A percentile compares a stretch with the other conserved stretches of the same genome.
These are phyloP conservation scores for Colletotrichum sp. DNA, from an alignment of 2,329 filamentous ascomycete species.

Conservation along the genomic window DNA sequence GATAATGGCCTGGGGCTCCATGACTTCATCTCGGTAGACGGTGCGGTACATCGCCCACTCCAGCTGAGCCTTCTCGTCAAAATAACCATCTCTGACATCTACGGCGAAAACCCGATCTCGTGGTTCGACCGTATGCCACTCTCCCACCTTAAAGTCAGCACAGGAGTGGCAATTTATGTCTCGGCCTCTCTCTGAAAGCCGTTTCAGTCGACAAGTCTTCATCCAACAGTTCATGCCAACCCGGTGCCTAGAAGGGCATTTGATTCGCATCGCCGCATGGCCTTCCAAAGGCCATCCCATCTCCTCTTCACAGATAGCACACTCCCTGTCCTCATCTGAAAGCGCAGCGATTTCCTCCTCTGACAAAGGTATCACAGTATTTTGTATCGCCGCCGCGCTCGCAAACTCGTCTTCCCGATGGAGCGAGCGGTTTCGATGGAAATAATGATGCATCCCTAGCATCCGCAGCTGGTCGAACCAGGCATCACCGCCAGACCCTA, in stretches of 20 bases:
- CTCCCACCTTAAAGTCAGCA: background rate
- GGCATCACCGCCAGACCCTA: background rate
- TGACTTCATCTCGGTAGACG: background rate
- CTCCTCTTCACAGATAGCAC: background rate
- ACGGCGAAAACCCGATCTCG: background rate
- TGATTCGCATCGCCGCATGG: background rate
- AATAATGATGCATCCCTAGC: background rate
- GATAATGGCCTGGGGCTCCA: background rate
- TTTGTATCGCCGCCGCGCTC: background rate
- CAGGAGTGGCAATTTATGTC: background rate
- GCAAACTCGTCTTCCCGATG: background rate
- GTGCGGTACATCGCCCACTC: background rate
- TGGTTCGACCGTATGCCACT: background rate
- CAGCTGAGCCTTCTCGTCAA: background rate
- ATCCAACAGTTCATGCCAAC: conserved; percentile 10
- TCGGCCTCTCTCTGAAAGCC: no score
- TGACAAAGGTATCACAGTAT: background rate
- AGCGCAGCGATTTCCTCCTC: background rate
- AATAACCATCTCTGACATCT: background rate
- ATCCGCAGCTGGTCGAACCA: background rate
- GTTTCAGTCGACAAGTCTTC: background rate
- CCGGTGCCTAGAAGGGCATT: background rate
- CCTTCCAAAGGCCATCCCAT: background rate
- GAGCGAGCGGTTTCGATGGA: background rate
- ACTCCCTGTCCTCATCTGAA: background rate